Evolutionary conservation across 2,329 filamentous ascomycete species (phyloP).

Genomic region (Chrysoporthe puriensis): DNA sequence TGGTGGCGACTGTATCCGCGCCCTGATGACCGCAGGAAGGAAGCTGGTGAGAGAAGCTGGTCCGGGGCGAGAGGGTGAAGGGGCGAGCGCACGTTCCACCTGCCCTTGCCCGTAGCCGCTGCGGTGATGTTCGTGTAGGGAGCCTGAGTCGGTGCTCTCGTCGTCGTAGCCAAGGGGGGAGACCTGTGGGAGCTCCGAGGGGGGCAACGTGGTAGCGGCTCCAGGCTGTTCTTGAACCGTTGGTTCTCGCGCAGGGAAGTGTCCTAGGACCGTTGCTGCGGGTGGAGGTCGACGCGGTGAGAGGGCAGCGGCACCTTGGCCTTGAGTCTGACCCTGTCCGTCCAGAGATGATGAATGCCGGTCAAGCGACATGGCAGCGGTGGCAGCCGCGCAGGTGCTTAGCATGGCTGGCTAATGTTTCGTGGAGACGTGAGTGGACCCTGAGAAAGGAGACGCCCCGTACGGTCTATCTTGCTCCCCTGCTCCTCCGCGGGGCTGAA

Average conservation of each 20-base stretch:
- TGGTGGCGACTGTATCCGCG: constrained; percentile 37
- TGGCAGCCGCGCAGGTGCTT: constrained; percentile 36
- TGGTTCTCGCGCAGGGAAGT: constrained; percentile 10
- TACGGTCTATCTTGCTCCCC: constrained; percentile 27
- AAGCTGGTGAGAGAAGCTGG: constrained; percentile 41
- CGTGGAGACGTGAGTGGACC: constrained; percentile 31
- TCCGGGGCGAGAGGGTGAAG: constrained; percentile 38
- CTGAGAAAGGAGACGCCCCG: constrained; percentile 32
- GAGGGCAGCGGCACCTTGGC: constrained; percentile 21
- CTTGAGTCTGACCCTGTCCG: constrained; percentile 22
- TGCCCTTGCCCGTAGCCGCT: constrained; percentile 36
- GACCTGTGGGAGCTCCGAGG: constrained; percentile 4
- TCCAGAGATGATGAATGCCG: constrained; percentile 33
- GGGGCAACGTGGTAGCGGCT: constrained; percentile 4
- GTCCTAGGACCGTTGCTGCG: background rate
- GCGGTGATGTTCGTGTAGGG: constrained; percentile 38
- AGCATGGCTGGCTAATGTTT: constrained; percentile 46
- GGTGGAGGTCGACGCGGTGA: constrained; percentile 24
- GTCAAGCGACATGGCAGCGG: constrained; percentile 33
- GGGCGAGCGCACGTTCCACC: constrained; percentile 26
- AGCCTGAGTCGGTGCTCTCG: constrained; percentile 13
- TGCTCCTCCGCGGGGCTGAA: constrained; percentile 20
- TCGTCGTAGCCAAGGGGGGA: constrained; percentile 20
- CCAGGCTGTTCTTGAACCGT: constrained; percentile 9
- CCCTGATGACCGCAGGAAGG: constrained; percentile 37